phyloP scores from a whole-genome alignment of 1,284 basidiomycete genomes.

The Kalmanozyma brasiliensis region DNA sequence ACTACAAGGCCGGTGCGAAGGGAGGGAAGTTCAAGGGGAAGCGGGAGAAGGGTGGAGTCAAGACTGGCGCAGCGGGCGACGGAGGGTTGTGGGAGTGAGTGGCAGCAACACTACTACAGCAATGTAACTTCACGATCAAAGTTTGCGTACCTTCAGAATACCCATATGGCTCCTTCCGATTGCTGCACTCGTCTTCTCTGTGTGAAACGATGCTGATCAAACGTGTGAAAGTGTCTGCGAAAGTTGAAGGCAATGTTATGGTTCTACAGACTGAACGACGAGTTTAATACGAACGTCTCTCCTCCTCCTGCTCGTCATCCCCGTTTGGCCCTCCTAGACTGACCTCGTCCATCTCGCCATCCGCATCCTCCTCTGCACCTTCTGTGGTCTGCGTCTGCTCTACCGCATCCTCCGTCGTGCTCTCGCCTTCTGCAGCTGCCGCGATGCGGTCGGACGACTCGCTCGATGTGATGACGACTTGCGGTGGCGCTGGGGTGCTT shows the following conservation, averaged over 20 bases:
- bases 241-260: too few species aligned
- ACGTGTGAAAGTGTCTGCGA: conserved; percentile 6
- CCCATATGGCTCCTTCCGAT: too few species aligned
- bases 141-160: too few species aligned
- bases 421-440: neutral
- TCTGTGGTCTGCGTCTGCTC: neutral
- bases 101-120: too few species aligned
- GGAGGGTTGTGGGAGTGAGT: conserved; percentile 57
- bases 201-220: too few species aligned
- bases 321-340: conserved; percentile 26
- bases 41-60: conserved; percentile 57
- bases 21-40: conserved; percentile 63
- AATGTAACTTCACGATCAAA: too few species aligned
- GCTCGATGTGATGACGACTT: conserved; percentile 34
- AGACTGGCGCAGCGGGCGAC: conserved; percentile 49
- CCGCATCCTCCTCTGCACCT: conserved; percentile 25
- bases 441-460: conserved; percentile 15
- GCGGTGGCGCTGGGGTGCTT: conserved; percentile 4
- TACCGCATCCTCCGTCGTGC: neutral
- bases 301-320: conserved; percentile 21
- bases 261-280: too few species aligned
- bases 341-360: conserved; percentile 49
- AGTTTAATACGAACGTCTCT: conserved; percentile 5
- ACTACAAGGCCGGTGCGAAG: conserved; percentile 58
- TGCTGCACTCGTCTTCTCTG: too few species aligned